Base-by-base conservation (phyloP, 805 yeast species). In the Wickerhamomyces kurtzmanii region DNA sequence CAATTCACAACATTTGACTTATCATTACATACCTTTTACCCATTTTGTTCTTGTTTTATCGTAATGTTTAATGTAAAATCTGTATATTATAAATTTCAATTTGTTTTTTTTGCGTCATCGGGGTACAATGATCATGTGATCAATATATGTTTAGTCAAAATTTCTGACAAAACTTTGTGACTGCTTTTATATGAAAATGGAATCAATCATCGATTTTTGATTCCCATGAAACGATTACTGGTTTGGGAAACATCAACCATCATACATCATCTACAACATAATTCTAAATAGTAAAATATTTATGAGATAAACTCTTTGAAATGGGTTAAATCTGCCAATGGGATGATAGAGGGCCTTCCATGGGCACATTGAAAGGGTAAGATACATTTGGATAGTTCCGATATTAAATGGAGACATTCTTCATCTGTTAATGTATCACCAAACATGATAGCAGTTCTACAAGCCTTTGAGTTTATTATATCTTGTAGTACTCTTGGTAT, bases 281-380 rank as follows among this genome's bases (percentile, higher is more conserved):
- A n/a, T n/a, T n/a, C n/a, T n/a, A n/a, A n/a, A n/a, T n/a, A n/a
- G n/a, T n/a, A n/a, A n/a, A n/a, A n/a, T n/a, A n/a, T n/a, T n/a
- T n/a, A n/a, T n/a, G n/a, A n/a, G n/a, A n/a, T n/a, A n/a, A n/a
- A n/a, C n/a, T n/a, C n/a, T n/a, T 28, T 20, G 12, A 22, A 14
- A 5, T 15, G 12, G 5, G 22, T 11, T 19, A 49, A 29, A 21
- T 53, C 49, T 18, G 52, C 51, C 4, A 72, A 33, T 0, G 87
- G 86, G 2, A 72, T 65, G 9, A 78, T 47, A 0, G 85, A 68
- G 0, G 94, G 93, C 31, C 94, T 52, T 0, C 94, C 94, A 48
- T 84, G 94, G 0, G 94, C 94, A 57, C 94, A 85, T 31, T 68
- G 74, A 38, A 81, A 78, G 0, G 94, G 93, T 12, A 62, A 49